Conservation (phyloP, 2,329 filamentous ascomycete species). For the Claviceps maximensis region DNA sequence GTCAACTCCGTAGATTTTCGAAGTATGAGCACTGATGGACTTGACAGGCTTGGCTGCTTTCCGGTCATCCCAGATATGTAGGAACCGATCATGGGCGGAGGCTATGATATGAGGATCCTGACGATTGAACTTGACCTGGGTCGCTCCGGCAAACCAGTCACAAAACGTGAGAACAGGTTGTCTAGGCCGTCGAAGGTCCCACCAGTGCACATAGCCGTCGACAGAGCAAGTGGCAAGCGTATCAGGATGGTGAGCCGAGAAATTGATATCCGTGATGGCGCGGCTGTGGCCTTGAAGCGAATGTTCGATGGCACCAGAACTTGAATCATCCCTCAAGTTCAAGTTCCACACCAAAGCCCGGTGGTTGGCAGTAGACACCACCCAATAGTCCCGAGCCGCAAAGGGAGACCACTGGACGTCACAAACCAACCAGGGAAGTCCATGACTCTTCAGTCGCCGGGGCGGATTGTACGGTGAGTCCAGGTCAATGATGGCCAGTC, state of each 20-base stretch:
- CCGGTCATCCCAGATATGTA: conserved; percentile 84
- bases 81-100: conserved; percentile 76
- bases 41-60: conserved; percentile 65
- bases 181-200: conserved; percentile 67
- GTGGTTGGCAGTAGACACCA: conserved; percentile 88
- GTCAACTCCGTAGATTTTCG: conserved; percentile 90
- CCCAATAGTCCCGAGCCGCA: conserved; percentile 78
- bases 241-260: conserved; percentile 84
- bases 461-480: conserved; percentile 82
- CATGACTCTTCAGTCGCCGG: conserved; percentile 66
- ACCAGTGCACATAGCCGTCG: conserved; percentile 85
- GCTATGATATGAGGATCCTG: conserved; percentile 78
- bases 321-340: conserved; percentile 61
- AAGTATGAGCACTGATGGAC: conserved; percentile 77
- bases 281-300: conserved; percentile 71
- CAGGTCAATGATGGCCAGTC: conserved; percentile 81
- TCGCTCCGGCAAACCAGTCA: conserved; percentile 87
- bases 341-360: conserved; percentile 91
- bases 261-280: conserved; percentile 93
- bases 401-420: conserved; percentile 98
- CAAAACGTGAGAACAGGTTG: conserved; percentile 70
- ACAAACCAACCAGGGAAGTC: conserved; percentile 85
- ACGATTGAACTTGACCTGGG: conserved; percentile 89
- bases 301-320: conserved; percentile 62
- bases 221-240: conserved; percentile 81